These are phyloP conservation scores for Phalaenopsis equestris DNA, from an alignment of 106 monocot genomes.

Conservation along the genomic window DNA sequence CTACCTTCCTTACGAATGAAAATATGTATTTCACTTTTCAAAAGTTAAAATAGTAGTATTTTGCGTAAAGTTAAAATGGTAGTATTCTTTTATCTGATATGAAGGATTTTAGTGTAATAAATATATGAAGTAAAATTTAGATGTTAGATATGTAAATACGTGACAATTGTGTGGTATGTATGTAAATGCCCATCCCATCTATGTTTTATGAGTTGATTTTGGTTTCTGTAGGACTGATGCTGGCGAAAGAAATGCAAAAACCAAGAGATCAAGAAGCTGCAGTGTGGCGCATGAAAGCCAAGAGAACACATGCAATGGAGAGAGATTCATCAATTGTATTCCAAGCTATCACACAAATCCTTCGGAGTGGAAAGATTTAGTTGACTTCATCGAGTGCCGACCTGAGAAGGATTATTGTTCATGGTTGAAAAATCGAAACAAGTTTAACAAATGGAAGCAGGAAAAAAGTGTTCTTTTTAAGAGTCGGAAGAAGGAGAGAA, in stretches of 20 bases:
- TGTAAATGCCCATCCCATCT: too few relatives aligned
- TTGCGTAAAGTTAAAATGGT: too few relatives aligned
- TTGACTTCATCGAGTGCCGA: conserved; percentile 23
- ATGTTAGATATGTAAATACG: too few relatives aligned
- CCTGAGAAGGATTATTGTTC: conserved; percentile 15
- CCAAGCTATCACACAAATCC: conserved; percentile 7
- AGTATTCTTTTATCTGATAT: too few relatives aligned
- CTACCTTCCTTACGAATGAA: too few relatives aligned
- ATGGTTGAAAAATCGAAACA: conserved; percentile 10
- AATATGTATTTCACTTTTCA: too few relatives aligned
- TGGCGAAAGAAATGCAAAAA: background rate
- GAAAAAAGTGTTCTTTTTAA: background rate
- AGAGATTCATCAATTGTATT: conserved; percentile 5
- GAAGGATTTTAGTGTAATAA: too few relatives aligned
- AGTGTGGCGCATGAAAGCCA: background rate
- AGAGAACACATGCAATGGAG: conserved; percentile 11
- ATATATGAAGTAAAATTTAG: too few relatives aligned
- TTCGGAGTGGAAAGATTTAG: conserved; percentile 18
- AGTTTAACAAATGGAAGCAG: conserved; percentile 17
- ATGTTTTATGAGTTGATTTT: background rate
- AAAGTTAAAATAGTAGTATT: too few relatives aligned
- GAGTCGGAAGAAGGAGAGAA: background rate
- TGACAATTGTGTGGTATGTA: too few relatives aligned
- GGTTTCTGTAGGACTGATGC: background rate
- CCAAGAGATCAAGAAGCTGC: background rate